Evolutionary conservation across 192 early-diverging fungal species (phyloP).

Genomic region (Geranomyces variabilis): DNA sequence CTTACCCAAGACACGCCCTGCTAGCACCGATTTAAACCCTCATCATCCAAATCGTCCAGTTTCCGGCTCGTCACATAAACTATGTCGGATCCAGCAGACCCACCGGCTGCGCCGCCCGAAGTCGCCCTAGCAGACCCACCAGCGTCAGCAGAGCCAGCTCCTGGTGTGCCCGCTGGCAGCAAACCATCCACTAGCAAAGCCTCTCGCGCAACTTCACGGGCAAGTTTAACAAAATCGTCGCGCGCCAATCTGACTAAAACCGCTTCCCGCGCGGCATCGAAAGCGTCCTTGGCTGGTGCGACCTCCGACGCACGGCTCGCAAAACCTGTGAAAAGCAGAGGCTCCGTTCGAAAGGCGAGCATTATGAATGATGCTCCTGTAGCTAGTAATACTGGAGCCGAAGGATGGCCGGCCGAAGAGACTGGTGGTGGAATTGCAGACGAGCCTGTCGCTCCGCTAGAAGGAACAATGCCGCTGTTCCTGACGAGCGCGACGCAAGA

Average conservation of each 20-base stretch:
- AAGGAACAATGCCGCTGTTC: slow-evolving; percentile 58
- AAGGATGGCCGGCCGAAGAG: neutral
- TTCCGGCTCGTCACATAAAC: too few species aligned
- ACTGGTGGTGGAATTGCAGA: slow-evolving; percentile 1
- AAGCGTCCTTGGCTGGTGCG: slow-evolving; percentile 9
- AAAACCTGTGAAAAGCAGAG: slow-evolving; percentile 2
- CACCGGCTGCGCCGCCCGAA: too few species aligned
- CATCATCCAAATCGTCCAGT: too few species aligned
- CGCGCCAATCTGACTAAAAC: neutral
- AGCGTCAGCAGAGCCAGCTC: neutral
- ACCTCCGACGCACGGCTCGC: slow-evolving; percentile 4
- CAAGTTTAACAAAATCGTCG: slow-evolving; percentile 18
- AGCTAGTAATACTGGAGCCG: neutral
- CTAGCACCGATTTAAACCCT: too few species aligned
- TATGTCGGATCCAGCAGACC: too few species aligned
- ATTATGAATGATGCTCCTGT: neutral
- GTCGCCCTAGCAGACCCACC: too few species aligned
- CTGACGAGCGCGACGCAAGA: slow-evolving; percentile 57
- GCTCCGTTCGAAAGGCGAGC: neutral
- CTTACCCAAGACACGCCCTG: too few species aligned
- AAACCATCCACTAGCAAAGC: slow-evolving; percentile 11
- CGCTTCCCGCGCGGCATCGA: slow-evolving; percentile 23
- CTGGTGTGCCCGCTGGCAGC: neutral
- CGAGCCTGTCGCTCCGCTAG: slow-evolving; percentile 15
- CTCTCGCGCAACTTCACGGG: slow-evolving; percentile 29